phyloP scores from a whole-genome alignment of 306 rosid species.

The Rubus idaeus region DNA sequence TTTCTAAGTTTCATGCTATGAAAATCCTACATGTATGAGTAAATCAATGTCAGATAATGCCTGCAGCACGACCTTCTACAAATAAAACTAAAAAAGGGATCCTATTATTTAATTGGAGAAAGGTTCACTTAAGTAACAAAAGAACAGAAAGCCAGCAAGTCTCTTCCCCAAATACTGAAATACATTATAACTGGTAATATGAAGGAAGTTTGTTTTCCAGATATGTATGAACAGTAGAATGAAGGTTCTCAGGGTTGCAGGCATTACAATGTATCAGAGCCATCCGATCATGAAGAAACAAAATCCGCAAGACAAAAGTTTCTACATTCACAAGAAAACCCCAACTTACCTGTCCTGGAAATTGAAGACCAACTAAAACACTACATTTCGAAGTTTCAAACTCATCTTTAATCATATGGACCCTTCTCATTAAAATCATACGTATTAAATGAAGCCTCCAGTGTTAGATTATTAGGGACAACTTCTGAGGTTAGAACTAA shows the following conservation, averaged over 20 bases:
- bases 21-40: conserved; percentile 1
- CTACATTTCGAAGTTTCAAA: background rate
- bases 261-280: background rate
- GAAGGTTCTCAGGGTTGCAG: background rate
- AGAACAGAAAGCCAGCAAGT: conserved; percentile 7
- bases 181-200: background rate
- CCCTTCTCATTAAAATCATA: background rate
- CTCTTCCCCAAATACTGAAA: background rate
- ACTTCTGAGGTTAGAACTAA: background rate
- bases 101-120: background rate
- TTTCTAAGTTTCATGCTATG: background rate
- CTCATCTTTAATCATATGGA: background rate
- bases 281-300: background rate
- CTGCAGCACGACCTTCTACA: background rate
- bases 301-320: background rate
- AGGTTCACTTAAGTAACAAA: background rate
- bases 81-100: background rate
- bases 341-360: background rate
- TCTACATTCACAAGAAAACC: background rate
- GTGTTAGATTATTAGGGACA: background rate
- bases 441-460: background rate
- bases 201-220: background rate
- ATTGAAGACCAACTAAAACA: background rate
- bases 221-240: background rate
- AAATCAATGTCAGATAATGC: background rate